A percentile compares a stretch with the other conserved stretches of the same genome.
Evolutionary conservation across 495 filamentous ascomycete genomes (phyloP).

Genomic region (Umbilicaria muhlenbergii): DNA sequence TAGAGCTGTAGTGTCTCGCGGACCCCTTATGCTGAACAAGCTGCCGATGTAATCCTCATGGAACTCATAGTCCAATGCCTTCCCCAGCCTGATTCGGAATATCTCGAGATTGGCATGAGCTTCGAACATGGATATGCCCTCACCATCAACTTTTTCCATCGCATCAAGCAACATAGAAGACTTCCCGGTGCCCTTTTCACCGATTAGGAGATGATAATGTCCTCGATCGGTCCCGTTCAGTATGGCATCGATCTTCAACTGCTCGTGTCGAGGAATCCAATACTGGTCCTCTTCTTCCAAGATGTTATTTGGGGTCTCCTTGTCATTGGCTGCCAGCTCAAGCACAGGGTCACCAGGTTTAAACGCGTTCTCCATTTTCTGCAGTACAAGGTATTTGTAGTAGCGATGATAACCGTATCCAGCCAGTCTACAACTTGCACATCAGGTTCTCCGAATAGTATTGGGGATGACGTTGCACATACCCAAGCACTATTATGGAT

Average conservation of each 20-base stretch:
- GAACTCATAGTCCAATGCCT: constrained; percentile 89
- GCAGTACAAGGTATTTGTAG: constrained; percentile 77
- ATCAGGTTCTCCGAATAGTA: constrained; percentile 3
- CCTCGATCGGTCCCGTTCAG: constrained; percentile 51
- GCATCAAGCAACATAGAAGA: constrained; percentile 88
- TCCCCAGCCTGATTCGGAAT: constrained; percentile 80
- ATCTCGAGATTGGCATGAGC: constrained; percentile 92
- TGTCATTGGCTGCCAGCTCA: constrained; percentile 63
- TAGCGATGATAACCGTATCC: constrained; percentile 73
- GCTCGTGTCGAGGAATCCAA: constrained; percentile 74
- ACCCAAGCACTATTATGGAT: constrained; percentile 70
- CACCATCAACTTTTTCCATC: constrained; percentile 79
- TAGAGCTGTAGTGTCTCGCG: constrained; percentile 75
- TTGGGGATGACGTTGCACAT: constrained; percentile 20
- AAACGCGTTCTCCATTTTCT: constrained; percentile 93
- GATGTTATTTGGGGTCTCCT: constrained; percentile 11
- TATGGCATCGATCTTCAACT: constrained; percentile 61
- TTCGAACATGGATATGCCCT: constrained; percentile 83
- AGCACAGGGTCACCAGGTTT: constrained; percentile 81
- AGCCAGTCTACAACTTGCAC: constrained; percentile 34
- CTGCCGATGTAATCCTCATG: constrained; percentile 77
- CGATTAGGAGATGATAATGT: constrained; percentile 86
- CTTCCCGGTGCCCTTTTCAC: constrained; percentile 94
- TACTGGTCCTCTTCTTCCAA: constrained; percentile 35
- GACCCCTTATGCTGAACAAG: constrained; percentile 86